Conservation (phyloP, 192 early-diverging fungal species). For the Gaertneriomyces sp. region DNA sequence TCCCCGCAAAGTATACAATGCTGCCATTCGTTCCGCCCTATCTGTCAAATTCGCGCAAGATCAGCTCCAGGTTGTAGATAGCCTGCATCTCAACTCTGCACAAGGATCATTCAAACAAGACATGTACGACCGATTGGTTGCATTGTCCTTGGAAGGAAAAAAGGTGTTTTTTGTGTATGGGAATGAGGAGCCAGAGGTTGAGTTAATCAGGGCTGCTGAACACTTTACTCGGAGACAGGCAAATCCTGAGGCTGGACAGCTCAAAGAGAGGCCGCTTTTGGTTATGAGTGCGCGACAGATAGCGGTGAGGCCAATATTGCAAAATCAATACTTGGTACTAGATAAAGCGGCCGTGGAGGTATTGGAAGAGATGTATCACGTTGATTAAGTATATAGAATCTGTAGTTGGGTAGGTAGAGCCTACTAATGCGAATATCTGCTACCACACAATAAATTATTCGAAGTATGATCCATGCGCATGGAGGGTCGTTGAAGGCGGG, state of each 20-base stretch:
- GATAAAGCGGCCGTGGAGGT: conserved; percentile 52
- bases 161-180: conserved; percentile 49
- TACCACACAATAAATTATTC: no score
- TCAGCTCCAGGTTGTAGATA: conserved; percentile 81
- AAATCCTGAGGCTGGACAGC: not conserved
- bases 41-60: conserved; percentile 86
- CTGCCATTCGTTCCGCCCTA: conserved; percentile 78
- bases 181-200: conserved; percentile 14
- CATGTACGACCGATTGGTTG: conserved; percentile 27
- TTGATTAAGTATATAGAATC: conserved; percentile 14
- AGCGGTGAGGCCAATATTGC: conserved; percentile 36
- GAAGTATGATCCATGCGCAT: no score
- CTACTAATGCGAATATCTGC: no score
- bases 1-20: conserved; percentile 80
- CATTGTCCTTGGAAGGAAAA: conserved; percentile 30
- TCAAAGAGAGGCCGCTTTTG: conserved; percentile 34
- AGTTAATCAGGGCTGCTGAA: conserved; percentile 33
- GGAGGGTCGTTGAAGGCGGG: no score
- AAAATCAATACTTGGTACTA: conserved; percentile 45
- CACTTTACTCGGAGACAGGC: conserved; percentile 19
- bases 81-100: conserved; percentile 11
- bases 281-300: conserved; percentile 38
- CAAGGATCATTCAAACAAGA: conserved; percentile 12
- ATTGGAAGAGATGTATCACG: conserved; percentile 47
- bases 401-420: no score